A percentile compares a stretch with the other conserved stretches of the same genome.
Conservation (phyloP, 2,329 filamentous ascomycete species). For the Sclerotiophoma versabilis region DNA sequence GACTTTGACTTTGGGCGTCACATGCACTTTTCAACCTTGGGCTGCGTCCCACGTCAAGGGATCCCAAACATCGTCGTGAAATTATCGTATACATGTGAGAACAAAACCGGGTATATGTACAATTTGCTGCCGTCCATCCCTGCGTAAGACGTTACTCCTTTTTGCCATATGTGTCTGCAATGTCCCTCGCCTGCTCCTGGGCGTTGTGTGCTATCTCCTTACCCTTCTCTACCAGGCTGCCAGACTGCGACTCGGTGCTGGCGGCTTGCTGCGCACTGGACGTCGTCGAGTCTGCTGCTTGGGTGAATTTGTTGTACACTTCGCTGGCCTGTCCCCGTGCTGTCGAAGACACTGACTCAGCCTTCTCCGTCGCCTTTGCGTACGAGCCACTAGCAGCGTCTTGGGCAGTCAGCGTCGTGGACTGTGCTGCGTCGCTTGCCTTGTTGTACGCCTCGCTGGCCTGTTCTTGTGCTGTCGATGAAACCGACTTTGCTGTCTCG, state of each 20-base stretch:
- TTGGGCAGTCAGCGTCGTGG: conserved; percentile 23
- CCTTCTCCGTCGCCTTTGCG: conserved; percentile 24
- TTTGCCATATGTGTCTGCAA: conserved; percentile 9
- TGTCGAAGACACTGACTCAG: conserved; percentile 25
- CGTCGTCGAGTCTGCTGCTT: conserved; percentile 12
- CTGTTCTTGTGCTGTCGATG: conserved; percentile 26
- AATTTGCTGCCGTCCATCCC: conserved; percentile 13
- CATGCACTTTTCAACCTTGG: conserved; percentile 10
- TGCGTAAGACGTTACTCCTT: conserved; percentile 1
- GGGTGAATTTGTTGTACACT: conserved; percentile 17
- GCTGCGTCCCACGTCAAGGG: conserved; percentile 15
- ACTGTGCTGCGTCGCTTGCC: conserved; percentile 16
- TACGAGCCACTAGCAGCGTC: conserved; percentile 23
- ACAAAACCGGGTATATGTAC: conserved; percentile 29
- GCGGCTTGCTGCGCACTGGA: conserved; percentile 11
- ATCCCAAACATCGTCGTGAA: conserved; percentile 3
- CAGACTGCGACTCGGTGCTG: conserved; percentile 10
- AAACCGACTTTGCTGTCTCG: conserved; percentile 23
- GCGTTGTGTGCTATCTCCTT: conserved; percentile 24
- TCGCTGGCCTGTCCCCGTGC: conserved; percentile 25
- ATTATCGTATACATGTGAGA: conserved; percentile 7
- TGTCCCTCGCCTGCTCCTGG: conserved; percentile 27
- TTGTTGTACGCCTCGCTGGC: too few relatives aligned
- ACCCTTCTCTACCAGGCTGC: conserved; percentile 32
- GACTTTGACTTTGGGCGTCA: conserved; percentile 13